Percentiles rank a stretch among this genome's conserved stretches.
phyloP scores from a whole-genome alignment of 2,329 filamentous ascomycete species.

The Cordyceps javanica region DNA sequence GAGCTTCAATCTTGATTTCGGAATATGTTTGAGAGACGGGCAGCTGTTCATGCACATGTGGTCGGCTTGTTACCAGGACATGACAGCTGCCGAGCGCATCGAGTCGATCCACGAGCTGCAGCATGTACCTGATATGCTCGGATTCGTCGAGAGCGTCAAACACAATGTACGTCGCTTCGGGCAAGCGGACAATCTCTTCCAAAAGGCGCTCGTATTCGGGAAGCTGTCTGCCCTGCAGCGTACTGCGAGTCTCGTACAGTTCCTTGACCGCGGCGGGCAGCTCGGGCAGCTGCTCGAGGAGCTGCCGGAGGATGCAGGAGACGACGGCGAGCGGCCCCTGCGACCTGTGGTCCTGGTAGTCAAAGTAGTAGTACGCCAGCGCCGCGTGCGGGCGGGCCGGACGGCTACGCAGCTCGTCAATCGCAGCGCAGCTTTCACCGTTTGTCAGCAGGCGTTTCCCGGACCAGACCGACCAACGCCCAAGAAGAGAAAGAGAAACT shows the following conservation, averaged over 20 bases:
- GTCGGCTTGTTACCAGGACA: background rate
- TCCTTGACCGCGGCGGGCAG: slow-evolving; percentile 20
- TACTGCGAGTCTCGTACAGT: slow-evolving; percentile 18
- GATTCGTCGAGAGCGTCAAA: background rate
- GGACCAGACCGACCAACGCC: too few relatives aligned
- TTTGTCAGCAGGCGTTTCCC: background rate
- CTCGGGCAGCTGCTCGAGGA: slow-evolving; percentile 14
- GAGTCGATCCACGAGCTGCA: background rate
- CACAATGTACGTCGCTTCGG: background rate
- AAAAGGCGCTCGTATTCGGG: background rate
- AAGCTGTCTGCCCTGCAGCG: background rate
- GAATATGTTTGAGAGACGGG: background rate
- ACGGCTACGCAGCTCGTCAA: background rate
- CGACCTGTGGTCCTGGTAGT: slow-evolving; percentile 22
- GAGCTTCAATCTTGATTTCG: background rate
- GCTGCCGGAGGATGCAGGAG: slow-evolving; percentile 22
- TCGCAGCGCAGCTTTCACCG: background rate
- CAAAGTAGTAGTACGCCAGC: slow-evolving; percentile 25
- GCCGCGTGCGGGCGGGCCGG: background rate
- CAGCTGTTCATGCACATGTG: background rate
- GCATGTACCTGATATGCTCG: background rate
- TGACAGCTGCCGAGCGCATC: background rate
- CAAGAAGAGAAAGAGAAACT: background rate
- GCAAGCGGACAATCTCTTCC: background rate
- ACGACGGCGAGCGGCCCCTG: slow-evolving; percentile 19